A percentile compares a stretch with the other conserved stretches of the same genome.
phyloP scores from a whole-genome alignment of 164 flowering plant species.

The Brasenia schreberi region DNA sequence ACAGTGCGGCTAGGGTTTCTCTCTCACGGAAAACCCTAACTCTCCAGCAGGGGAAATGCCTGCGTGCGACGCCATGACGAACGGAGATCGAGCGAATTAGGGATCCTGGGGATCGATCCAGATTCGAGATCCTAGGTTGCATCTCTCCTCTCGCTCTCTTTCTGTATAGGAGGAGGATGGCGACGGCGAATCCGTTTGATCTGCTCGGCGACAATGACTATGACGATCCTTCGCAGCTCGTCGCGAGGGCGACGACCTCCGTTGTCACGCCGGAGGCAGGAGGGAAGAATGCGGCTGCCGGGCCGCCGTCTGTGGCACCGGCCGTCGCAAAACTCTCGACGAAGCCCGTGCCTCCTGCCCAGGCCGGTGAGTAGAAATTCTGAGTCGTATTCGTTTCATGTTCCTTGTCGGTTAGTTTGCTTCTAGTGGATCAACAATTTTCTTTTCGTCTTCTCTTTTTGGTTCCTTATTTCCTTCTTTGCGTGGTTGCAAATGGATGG shows the following conservation, averaged over 20 bases:
- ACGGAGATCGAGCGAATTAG: neutral
- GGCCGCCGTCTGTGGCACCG: conserved; percentile 12
- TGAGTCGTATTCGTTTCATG: neutral
- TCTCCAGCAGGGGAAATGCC: neutral
- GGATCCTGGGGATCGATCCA: neutral
- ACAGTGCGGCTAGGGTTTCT: neutral
- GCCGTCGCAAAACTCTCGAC: conserved; percentile 27
- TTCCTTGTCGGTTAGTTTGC: neutral
- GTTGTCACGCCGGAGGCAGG: neutral
- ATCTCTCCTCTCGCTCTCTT: neutral
- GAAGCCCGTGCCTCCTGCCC: conserved; percentile 70
- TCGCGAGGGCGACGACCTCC: conserved; percentile 21
- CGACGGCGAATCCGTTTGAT: conserved; percentile 46
- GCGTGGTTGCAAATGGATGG: no score
- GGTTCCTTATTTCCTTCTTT: no score
- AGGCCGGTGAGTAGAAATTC: conserved; percentile 43
- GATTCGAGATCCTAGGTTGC: neutral
- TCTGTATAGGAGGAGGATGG: conserved; percentile 8
- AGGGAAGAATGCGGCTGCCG: conserved; percentile 16
- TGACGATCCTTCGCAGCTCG: conserved; percentile 56
- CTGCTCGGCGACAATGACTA: conserved; percentile 60
- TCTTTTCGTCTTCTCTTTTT: no score
- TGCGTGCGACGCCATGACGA: no score
- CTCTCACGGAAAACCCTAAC: neutral
- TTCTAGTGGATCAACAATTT: neutral